Base-by-base conservation (phyloP, 345 rosid genomes). In the Bruguiera parviflora region DNA sequence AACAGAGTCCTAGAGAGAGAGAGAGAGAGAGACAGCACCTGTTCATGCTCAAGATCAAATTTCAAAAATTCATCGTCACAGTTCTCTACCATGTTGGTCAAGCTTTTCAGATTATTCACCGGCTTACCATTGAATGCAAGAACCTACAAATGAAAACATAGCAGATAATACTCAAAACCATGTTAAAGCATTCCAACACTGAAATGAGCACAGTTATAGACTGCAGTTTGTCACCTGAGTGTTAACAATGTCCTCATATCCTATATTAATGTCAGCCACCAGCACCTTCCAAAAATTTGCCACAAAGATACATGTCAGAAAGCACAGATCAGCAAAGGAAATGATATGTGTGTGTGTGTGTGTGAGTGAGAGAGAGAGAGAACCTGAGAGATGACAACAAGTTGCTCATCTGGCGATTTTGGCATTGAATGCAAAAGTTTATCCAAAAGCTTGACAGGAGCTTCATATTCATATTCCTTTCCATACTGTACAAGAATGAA, bases 381-480 rank as follows among this genome's bases (percentile, higher is more conserved):
- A 51, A 89, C 99, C 96, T 89, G 99, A 65, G 99, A 95, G 59
- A 95, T 82, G 21, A 95, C 97, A 76, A 90, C 96, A 51, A 95
- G 89, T 80, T 95, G 97, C 79, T 89, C 96, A 65, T 89, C 93
- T 20, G 79, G 82, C n/a, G 92, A 86, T 69, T 87, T 87, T 37
- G 96, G 90, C 99, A 95, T 92, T 76, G 90, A 83, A 71, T 95
- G 99, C 53, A 92, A 84, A 81, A 84, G 97, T 77, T 89, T 92
- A 78, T 89, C 93, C 85, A 92, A 81, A 49, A 95, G 87, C 78
- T 95, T 95, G 58, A 92, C 97, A 3, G 99, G 97, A 62, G 99
- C 96, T 79, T 95, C 97, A 65, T 82, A 95, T 71, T 95, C 99
- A 53, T 90, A 95, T 52, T 90, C 96, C 83, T 95, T 95, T 29